Conservation (phyloP, 257 asterid species). For the Fraxinus excelsior region DNA sequence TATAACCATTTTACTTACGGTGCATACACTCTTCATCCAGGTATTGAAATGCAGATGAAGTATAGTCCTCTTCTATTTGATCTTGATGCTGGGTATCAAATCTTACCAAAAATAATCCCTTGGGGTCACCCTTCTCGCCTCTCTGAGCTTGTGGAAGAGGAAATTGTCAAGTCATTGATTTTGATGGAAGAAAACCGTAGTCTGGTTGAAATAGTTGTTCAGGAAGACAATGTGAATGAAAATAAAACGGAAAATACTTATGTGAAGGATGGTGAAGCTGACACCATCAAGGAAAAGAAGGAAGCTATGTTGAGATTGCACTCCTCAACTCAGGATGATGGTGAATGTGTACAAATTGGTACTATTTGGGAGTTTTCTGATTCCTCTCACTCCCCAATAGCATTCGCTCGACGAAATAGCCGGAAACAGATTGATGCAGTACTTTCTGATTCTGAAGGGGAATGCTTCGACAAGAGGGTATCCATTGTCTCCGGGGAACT, state of each 20-base stretch:
- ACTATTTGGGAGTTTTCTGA: constrained; percentile 43
- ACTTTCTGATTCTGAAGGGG: constrained; percentile 83
- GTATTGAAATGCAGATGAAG: constrained; percentile 35
- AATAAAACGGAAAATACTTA: constrained; percentile 21
- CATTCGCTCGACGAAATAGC: constrained; percentile 41
- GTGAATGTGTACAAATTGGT: constrained; percentile 47
- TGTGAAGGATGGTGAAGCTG: constrained; percentile 33
- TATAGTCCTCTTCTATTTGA: constrained; percentile 71
- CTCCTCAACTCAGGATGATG: constrained; percentile 43
- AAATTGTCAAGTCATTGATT: constrained; percentile 59
- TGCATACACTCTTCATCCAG: constrained; percentile 40
- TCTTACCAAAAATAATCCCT: constrained; percentile 64
- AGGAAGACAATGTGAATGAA: constrained; percentile 35
- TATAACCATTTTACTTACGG: background rate
- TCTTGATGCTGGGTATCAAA: constrained; percentile 78
- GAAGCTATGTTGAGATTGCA: constrained; percentile 66
- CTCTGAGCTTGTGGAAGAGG: constrained; percentile 82
- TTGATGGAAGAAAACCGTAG: constrained; percentile 48
- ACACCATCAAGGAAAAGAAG: constrained; percentile 56
- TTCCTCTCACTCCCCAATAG: constrained; percentile 64
- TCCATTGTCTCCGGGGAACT: constrained; percentile 37
- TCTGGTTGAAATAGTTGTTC: constrained; percentile 31
- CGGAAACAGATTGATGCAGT: constrained; percentile 60
- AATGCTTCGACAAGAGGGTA: constrained; percentile 37
- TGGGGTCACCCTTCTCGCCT: constrained; percentile 69